Evolutionary conservation across 192 early-diverging fungal genomes (phyloP), one percentile per base, ranked within the genome.

Genomic region (Umbelopsis isabellina): DNA sequence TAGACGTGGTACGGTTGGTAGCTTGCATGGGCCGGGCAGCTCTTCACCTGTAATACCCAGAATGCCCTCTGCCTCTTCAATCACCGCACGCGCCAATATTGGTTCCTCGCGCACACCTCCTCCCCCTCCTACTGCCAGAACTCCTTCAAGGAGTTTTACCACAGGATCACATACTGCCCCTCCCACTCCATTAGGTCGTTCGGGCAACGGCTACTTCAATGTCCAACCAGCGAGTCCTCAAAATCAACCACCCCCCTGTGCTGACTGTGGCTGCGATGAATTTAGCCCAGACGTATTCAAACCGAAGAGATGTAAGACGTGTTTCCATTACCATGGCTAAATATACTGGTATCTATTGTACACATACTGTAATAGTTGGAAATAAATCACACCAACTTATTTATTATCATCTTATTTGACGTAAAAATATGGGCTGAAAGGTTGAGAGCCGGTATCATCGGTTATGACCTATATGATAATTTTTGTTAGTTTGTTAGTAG

Each of bases 251-350:
- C 69, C 79, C n/a, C 69, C 79, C n/a, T 90, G 87, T 66, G 71
- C 77, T 33, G 81, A 82, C 13, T 94, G 95, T 69, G 88, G 86
- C 13, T 95, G 93, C 82, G 75, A 81, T 30, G 92, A 94, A 41
- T 93, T 87, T 81, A 76, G 80, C 46, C 74, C 91, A 23, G 89
- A 94, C 80, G 87, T 89, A 13, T 94, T 94, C 77, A 88, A 89
- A 69, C 80, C 82, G 41, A 88, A 82, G 23, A 85, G 84, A 67
- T 97, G 95, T 79, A 93, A 83, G 75, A 92, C 89, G 71, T 97
- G 95, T 81, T 92, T 88, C 75, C 95, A 96, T 75, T 82, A 80
- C 25, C 91, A 94, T 35, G 30, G 55, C 55, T 35, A 33, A 61
- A 41, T 9, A 41, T 41, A 9, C 37, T 4, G 25, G 13, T 35